Base-by-base conservation (phyloP, 1,284 basidiomycete genomes). In the Exsudoporus floridanus region DNA sequence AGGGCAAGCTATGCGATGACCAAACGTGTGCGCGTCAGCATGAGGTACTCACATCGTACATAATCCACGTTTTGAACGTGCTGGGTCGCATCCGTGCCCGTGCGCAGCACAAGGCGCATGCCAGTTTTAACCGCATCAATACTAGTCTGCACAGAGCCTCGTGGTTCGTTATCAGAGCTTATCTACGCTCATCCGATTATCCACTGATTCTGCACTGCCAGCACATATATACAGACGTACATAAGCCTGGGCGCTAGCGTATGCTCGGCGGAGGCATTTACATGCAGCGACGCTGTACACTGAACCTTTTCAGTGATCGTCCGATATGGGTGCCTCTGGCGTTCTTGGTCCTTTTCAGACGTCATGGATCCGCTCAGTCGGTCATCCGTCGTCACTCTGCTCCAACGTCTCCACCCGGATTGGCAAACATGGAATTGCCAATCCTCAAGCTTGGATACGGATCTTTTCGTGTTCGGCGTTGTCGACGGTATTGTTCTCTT, bases 291-390 rank as follows among this genome's bases (percentile, higher is more conserved):
- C 25, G 9, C 23, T 16, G 16, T 5, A 19, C n/a, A 4, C 12
- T 14, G 14, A 3, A 7, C 27, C 18, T 23, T 42, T 30, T 28
- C 13, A 48, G 44, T 46, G 61, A 60, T 60, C 37, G 19, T 46
- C 59, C 56, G 59, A 61, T 61, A 60, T 60, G 50, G 62, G 7
- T 31, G 9, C 9, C 36, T 41, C n/a, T 4, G 42, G 4, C n/a
- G 23, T 23, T 18, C 7, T n/a, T 34, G 3, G 27, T 33, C 6
- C 18, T 12, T 14, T 34, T 21, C 35, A 25, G 31, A 50, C 44
- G 28, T 27, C 38, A 53, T 38, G 49, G 35, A 40, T 54, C 16
- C 25, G 10, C 35, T 27, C 30, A 16, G 46, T 53, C 31, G 34
- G 54, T 57, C 28, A 13, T 19, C 48, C 35, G 40, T 44, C 19